phyloP scores from a whole-genome alignment of 2,329 filamentous ascomycete species.

The Metarhizium robertsii region DNA sequence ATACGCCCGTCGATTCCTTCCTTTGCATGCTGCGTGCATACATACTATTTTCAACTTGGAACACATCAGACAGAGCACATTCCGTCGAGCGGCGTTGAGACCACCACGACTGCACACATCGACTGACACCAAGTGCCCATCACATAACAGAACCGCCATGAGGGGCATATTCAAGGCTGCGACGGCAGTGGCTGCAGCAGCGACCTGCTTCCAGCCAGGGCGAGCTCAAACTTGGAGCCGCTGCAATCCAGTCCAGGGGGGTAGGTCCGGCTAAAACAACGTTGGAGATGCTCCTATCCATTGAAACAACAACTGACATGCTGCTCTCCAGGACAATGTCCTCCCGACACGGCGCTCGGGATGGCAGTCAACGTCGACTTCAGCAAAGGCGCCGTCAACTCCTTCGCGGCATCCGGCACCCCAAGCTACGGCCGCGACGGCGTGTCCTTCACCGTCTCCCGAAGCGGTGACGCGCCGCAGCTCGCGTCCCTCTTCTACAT shows the following conservation, averaged over 20 bases:
- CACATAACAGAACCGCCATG: not conserved
- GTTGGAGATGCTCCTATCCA: not conserved
- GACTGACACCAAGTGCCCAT: not conserved
- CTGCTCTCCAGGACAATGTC: conserved; percentile 45
- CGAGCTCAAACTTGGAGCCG: conserved; percentile 30
- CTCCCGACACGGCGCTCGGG: conserved; percentile 70
- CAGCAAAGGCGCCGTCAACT: conserved; percentile 64
- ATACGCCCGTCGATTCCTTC: not conserved
- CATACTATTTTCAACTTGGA: too few species aligned
- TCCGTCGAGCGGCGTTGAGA: too few species aligned
- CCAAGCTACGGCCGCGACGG: conserved; percentile 70
- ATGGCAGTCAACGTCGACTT: conserved; percentile 81
- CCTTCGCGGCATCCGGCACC: conserved; percentile 62
- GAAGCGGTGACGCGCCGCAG: conserved; percentile 75
- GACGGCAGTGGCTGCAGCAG: not conserved
- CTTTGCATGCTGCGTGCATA: not conserved
- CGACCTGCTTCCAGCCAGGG: conserved; percentile 10
- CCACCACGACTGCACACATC: not conserved
- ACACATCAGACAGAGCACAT: too few species aligned
- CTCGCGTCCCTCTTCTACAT: conserved; percentile 92
- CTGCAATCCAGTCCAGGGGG: conserved; percentile 28
- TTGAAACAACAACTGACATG: not conserved
- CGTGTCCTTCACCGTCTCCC: conserved; percentile 68
- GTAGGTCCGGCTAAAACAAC: conserved; percentile 14
- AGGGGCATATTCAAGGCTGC: not conserved